These are phyloP conservation scores for Coccomyxa sp. DNA, from an alignment of 139 green algal genomes.

Conservation along the genomic window DNA sequence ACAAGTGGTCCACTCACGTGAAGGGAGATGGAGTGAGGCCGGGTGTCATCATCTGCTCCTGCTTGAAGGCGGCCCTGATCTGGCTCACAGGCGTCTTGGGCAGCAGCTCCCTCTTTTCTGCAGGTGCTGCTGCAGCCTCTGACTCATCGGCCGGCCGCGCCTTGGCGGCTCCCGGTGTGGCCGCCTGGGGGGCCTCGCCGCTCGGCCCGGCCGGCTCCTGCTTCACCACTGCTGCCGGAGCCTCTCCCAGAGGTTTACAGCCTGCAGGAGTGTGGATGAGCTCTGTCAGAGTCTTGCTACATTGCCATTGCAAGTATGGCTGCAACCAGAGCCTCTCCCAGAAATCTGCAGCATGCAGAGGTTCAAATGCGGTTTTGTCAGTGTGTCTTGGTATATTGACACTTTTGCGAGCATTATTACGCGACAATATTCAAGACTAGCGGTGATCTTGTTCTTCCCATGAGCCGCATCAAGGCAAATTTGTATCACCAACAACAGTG, in stretches of 20 bases:
- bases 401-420: no score
- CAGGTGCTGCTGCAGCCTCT: neutral
- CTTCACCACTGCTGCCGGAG: neutral
- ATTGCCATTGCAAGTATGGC: no score
- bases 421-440: no score
- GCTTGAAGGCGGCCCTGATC: neutral
- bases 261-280: neutral
- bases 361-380: no score
- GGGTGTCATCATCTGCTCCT: neutral
- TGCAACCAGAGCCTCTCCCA: no score
- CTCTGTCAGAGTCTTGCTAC: no score
- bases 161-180: neutral
- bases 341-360: no score
- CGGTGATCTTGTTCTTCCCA: no score
- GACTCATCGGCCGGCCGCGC: neutral
- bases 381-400: no score
- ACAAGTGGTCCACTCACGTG: slow-evolving; percentile 12
- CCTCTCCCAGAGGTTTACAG: neutral
- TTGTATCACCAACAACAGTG: no score
- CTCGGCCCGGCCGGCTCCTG: neutral
- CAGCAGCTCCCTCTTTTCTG: neutral
- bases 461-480: no score
- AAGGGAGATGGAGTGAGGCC: slow-evolving; percentile 27
- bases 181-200: neutral
- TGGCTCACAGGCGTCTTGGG: slow-evolving; percentile 2